Evolutionary conservation across 805 yeast species (phyloP).

Genomic region (Wickerhamomyces canadensis): DNA sequence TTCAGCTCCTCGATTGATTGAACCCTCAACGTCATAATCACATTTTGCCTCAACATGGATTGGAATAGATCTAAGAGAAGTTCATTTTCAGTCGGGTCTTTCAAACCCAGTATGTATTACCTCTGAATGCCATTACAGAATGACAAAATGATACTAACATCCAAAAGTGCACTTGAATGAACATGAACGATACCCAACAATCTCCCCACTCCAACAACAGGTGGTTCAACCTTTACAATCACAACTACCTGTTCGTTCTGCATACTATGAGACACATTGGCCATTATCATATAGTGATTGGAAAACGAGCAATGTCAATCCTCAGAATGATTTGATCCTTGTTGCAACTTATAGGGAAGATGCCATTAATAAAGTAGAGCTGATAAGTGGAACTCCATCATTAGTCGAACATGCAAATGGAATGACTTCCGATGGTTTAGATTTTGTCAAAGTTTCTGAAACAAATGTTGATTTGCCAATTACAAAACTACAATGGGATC

Average conservation of each 20-base stretch:
- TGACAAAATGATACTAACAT: background rate
- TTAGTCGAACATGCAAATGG: constrained; percentile 24
- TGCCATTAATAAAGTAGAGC: constrained; percentile 56
- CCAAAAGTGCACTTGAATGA: constrained; percentile 5
- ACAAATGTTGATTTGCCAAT: constrained; percentile 58
- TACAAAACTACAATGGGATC: constrained; percentile 73
- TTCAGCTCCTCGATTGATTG: no score
- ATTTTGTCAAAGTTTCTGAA: constrained; percentile 46
- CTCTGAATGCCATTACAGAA: no score
- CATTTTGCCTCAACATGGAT: constrained; percentile 15
- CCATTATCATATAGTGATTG: constrained; percentile 51
- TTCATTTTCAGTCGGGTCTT: constrained; percentile 22
- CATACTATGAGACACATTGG: constrained; percentile 42
- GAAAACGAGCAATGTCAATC: constrained; percentile 29
- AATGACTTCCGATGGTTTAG: constrained; percentile 26
- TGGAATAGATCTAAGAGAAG: constrained; percentile 23
- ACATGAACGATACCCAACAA: constrained; percentile 11
- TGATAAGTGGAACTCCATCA: constrained; percentile 32
- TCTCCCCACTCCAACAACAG: constrained; percentile 7
- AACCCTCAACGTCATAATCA: background rate
- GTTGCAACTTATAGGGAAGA: constrained; percentile 81
- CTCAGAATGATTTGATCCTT: constrained; percentile 45
- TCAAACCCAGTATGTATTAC: constrained; percentile 11
- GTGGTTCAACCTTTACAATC: constrained; percentile 10
- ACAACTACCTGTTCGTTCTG: constrained; percentile 28